phyloP scores from a whole-genome alignment of 2,329 filamentous ascomycete species.

The Ramularia endophylla region DNA sequence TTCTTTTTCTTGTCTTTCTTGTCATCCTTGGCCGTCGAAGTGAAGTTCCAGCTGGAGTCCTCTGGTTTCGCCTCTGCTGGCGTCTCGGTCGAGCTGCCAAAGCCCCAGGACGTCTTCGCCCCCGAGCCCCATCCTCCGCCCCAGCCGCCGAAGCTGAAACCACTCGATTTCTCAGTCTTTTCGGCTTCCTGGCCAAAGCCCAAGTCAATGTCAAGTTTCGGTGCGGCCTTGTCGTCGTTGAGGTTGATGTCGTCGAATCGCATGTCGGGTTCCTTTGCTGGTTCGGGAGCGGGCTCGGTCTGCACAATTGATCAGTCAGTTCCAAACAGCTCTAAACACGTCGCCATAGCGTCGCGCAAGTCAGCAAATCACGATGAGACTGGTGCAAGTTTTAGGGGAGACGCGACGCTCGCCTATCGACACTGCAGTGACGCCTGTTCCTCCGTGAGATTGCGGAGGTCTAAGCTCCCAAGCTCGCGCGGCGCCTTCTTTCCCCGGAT shows the following conservation, averaged over 20 bases:
- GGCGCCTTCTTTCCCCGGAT: slow-evolving; percentile 9
- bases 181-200: slow-evolving; percentile 24
- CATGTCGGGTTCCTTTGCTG: slow-evolving; percentile 28
- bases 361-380: background rate
- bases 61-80: slow-evolving; percentile 24
- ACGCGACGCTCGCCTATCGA: slow-evolving; percentile 15
- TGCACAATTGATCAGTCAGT: slow-evolving; percentile 16
- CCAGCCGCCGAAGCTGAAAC: slow-evolving; percentile 31
- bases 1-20: slow-evolving; percentile 32
- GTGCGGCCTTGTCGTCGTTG: slow-evolving; percentile 38
- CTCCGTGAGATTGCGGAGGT: slow-evolving; percentile 29
- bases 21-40: slow-evolving; percentile 21
- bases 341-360: slow-evolving; percentile 6
- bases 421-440: slow-evolving; percentile 13
- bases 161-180: slow-evolving; percentile 25
- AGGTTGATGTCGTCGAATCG: slow-evolving; percentile 44
- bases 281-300: slow-evolving; percentile 24
- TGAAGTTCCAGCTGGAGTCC: slow-evolving; percentile 22
- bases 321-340: slow-evolving; percentile 3
- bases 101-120: slow-evolving; percentile 30
- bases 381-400: no score
- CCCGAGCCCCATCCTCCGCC: slow-evolving; percentile 29
- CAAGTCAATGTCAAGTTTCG: slow-evolving; percentile 45
- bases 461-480: slow-evolving; percentile 20
- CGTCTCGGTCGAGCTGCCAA: slow-evolving; percentile 19